phyloP scores from a whole-genome alignment of 495 filamentous ascomycete species.

The Aspergillus avenaceus region DNA sequence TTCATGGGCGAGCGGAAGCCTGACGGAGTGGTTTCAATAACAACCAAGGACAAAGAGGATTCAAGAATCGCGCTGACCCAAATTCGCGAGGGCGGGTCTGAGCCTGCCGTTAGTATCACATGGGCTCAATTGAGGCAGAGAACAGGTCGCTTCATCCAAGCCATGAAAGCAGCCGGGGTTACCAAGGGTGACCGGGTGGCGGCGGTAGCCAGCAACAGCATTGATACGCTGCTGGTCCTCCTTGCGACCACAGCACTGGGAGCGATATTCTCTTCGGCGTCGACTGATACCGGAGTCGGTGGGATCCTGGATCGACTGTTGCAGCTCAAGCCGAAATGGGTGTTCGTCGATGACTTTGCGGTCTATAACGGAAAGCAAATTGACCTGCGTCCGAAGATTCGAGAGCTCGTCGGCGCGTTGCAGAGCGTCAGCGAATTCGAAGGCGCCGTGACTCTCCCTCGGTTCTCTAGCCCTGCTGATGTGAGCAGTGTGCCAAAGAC shows the following conservation, averaged over 20 bases:
- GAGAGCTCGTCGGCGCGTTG: conserved; percentile 60
- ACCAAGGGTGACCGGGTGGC: conserved; percentile 67
- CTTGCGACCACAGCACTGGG: conserved; percentile 63
- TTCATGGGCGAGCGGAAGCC: conserved; percentile 17
- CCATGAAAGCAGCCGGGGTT: conserved; percentile 60
- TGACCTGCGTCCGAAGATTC: conserved; percentile 69
- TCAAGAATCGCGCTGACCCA: conserved; percentile 63
- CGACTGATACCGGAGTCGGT: conserved; percentile 76
- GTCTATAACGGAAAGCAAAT: conserved; percentile 75
- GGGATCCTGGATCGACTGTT: conserved; percentile 69
- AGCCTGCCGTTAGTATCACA: conserved; percentile 50
- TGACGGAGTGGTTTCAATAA: conserved; percentile 41
- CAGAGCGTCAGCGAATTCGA: conserved; percentile 52
- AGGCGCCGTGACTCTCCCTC: conserved; percentile 60
- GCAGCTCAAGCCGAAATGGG: conserved; percentile 65
- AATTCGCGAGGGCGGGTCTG: conserved; percentile 62
- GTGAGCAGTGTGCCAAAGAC: conserved; percentile 50
- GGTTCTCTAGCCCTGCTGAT: conserved; percentile 57
- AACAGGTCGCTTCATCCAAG: conserved; percentile 54
- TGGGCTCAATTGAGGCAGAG: conserved; percentile 58
- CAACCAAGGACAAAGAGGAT: conserved; percentile 58
- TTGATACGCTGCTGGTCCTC: conserved; percentile 66
- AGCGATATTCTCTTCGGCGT: conserved; percentile 64
- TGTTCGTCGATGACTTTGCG: conserved; percentile 76
- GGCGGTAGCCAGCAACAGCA: conserved; percentile 65